phyloP scores from a whole-genome alignment of 441 rosid species.

The Dalechampia spathulata region DNA sequence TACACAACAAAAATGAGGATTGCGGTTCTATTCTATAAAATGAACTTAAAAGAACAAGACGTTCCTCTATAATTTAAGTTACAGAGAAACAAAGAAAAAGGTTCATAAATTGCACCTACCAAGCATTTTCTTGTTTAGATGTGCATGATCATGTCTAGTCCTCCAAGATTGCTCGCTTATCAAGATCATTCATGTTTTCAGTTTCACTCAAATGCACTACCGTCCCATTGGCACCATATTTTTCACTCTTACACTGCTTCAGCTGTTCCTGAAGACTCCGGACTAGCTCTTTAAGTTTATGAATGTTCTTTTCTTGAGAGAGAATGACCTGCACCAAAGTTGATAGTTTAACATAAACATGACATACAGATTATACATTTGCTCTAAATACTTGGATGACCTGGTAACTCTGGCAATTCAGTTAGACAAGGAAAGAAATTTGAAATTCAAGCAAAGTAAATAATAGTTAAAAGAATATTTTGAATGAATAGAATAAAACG shows the following conservation, averaged over 20 bases:
- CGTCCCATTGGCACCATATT: conserved; percentile 25
- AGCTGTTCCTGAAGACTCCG: conserved; percentile 50
- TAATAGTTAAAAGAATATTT: not conserved
- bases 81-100: not conserved
- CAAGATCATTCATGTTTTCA: conserved; percentile 44
- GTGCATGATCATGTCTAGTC: conserved; percentile 23
- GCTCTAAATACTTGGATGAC: not conserved
- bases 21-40: not conserved
- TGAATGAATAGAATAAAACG: not conserved
- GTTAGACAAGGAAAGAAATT: not conserved
- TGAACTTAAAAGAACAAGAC: not conserved
- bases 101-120: conserved; percentile 21
- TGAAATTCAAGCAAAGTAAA: not conserved
- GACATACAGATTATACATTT: not conserved
- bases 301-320: conserved; percentile 64
- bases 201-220: conserved; percentile 31
- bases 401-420: not conserved
- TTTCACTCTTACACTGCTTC: conserved; percentile 44
- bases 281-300: conserved; percentile 56
- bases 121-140: conserved; percentile 7
- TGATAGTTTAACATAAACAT: conserved; percentile 3
- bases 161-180: conserved; percentile 35
- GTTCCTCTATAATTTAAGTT: conserved; percentile 2
- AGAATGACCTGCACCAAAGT: conserved; percentile 54
- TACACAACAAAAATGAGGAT: not conserved